Base-by-base conservation (phyloP, 176 grass and related monocot species). In the Musa beccarii region DNA sequence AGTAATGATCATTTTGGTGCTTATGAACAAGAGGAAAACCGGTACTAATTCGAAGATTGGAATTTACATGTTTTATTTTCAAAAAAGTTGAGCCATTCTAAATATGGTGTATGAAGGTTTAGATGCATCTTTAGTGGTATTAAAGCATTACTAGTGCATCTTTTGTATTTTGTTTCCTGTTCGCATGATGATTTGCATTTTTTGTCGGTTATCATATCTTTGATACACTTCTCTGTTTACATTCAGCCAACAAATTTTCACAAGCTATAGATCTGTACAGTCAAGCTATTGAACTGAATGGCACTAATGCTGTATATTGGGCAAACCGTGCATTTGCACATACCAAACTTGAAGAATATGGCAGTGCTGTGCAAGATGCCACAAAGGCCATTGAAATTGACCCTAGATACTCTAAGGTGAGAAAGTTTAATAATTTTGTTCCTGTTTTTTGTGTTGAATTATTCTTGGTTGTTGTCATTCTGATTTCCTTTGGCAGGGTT, bases 271-370 rank as follows among this genome's bases (percentile, higher is more conserved):
- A 83, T 43, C 26, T 96, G 10, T 96, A 96, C 51, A 84, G 84
- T 81, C 74, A 96, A 80, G 89, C 89, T 43, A 96, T 96, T 82
- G 93, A 88, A 71, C 77, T 86, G 57, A 92, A 90, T 71, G 83
- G 64, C 65, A 75, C 79, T 3, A 96, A 92, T 92, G 87, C 83
- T 10, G 93, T 96, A 72, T 96, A 96, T 77, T 96, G 79, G 87
- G 87, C 83, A 69, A 96, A 96, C 67, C 81, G 89, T 76, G 89
- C 93, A 71, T 96, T 96, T 86, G 89, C 93, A 65, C 89, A 92
- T 59, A 88, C 81, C 2, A 96, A 92, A 80, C 82, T 88, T 8
- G 93, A 96, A 66, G 89, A 96, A 80, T 96, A 96, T 83, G 93
- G 93, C 69, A 96, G 87, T 79, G 93, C 93, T 43, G 61, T 92